Conservation (phyloP, 1,139 yeast genomes). For the Suhomyces bolitotheri region DNA sequence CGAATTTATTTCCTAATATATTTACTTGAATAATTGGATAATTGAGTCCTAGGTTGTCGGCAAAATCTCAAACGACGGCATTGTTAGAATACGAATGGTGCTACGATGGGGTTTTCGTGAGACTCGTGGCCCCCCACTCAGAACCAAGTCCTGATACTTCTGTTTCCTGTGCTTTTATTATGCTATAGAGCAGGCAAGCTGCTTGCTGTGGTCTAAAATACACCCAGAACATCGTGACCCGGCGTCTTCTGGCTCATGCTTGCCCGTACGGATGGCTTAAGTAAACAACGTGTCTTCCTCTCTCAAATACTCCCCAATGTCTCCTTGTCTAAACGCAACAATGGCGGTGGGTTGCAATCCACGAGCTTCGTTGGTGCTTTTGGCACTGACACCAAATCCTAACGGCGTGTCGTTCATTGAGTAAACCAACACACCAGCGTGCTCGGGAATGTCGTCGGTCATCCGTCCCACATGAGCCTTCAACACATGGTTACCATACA, state of each 20-base stretch:
- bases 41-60: too few relatives aligned
- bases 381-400: slow-evolving; percentile 95
- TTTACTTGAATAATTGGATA: too few relatives aligned
- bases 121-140: too few relatives aligned
- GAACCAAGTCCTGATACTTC: too few relatives aligned
- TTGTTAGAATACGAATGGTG: too few relatives aligned
- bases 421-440: slow-evolving; percentile 89
- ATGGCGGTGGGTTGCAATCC: slow-evolving; percentile 90
- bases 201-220: slow-evolving; percentile 2
- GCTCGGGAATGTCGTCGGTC: slow-evolving; percentile 98
- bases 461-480: slow-evolving; percentile 97
- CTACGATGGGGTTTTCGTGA: too few relatives aligned
- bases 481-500: slow-evolving; percentile 93
- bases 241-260: slow-evolving; percentile 4
- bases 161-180: too few relatives aligned
- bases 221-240: slow-evolving; percentile 5
- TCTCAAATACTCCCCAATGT: slow-evolving; percentile 96
- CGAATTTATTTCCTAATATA: too few relatives aligned
- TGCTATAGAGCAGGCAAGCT: too few relatives aligned
- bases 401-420: slow-evolving; percentile 92
- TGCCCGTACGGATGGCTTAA: too few relatives aligned
- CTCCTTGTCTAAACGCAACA: slow-evolving; percentile 95
- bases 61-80: too few relatives aligned
- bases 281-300: slow-evolving; percentile 96
- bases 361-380: slow-evolving; percentile 86